These are phyloP conservation scores for Solanum virginianum DNA, from an alignment of 257 asterid species.

Conservation along the genomic window DNA sequence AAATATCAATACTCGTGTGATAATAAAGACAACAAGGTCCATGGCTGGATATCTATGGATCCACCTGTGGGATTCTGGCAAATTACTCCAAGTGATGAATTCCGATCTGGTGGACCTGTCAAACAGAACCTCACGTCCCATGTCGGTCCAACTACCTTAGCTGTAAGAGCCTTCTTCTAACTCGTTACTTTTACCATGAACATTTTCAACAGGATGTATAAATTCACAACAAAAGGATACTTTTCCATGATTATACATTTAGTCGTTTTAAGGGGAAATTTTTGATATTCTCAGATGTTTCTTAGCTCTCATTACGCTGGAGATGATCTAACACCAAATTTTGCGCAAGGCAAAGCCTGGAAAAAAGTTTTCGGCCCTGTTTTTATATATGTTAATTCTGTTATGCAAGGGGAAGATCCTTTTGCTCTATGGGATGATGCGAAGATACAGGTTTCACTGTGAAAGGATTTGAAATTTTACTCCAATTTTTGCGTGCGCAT, in stretches of 20 bases:
- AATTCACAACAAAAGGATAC: neutral
- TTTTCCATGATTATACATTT: neutral
- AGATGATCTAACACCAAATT: constrained; percentile 46
- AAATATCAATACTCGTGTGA: constrained; percentile 61
- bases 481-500: neutral
- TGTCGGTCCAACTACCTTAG: constrained; percentile 65
- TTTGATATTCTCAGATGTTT: constrained; percentile 39
- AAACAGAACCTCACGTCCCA: constrained; percentile 78
- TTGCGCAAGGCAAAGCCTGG: constrained; percentile 67
- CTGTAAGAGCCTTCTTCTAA: constrained; percentile 14
- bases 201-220: neutral
- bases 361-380: constrained; percentile 85
- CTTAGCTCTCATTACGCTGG: constrained; percentile 76
- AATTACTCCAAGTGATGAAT: constrained; percentile 53
- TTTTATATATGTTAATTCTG: constrained; percentile 55
- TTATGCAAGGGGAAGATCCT: constrained; percentile 24
- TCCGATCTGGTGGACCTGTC: constrained; percentile 58
- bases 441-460: constrained; percentile 34
- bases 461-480: neutral
- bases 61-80: constrained; percentile 64
- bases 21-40: constrained; percentile 50
- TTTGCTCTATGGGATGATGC: constrained; percentile 66
- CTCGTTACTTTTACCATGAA: neutral
- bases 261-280: neutral
- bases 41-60: constrained; percentile 69